Base-by-base conservation (phyloP, 164 flowering plant species). In the Kingdonia uniflora region DNA sequence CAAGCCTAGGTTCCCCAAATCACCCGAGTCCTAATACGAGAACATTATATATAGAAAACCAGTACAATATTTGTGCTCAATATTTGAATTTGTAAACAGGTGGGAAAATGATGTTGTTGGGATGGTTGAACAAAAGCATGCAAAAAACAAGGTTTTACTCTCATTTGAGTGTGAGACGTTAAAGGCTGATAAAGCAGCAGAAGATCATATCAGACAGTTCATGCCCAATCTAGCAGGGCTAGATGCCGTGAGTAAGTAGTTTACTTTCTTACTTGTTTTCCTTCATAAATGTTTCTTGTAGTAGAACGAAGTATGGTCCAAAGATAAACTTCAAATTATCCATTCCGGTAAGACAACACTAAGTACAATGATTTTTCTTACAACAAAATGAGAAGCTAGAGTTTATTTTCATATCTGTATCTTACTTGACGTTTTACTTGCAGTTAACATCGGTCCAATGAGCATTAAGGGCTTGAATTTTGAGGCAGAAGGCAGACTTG, bases 151-250 rank as follows among this genome's bases (percentile, higher is more conserved):
- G 71, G 65, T 94, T 56, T 39, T 47, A 5, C 71, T 94, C 51
- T 77, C 80, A 40, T 94, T 89, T 59, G 85, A 77, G 51, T 94
- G 99, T 49, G 90, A 94, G 63, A 86, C 92, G 17, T 72, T 94
- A 60, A 88, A 88, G 70, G 80, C 97, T 52, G 99, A 81, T 0
- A 65, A 79, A 65, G 86, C 78, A 55, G 95, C 99, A 1, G 92
- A 89, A 65, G 97, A 86, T n/a, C 97, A 94, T 65, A 78, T 94
- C 66, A 73, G 23, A 60, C 68, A 76, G 68, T 94, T 80, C 71
- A 80, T 89, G 87, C 97, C 97, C 49, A 86, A 94, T 60, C 63
- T 94, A 65, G 74, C 71, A 25, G 99, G 97, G 44, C 74, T 81
- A 58, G 84, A 86, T 75, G 97, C 86, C 61, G 76, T 88, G 50